These are phyloP conservation scores for Geranomyces michiganensis DNA, from an alignment of 192 early-diverging fungal species.

Conservation along the genomic window DNA sequence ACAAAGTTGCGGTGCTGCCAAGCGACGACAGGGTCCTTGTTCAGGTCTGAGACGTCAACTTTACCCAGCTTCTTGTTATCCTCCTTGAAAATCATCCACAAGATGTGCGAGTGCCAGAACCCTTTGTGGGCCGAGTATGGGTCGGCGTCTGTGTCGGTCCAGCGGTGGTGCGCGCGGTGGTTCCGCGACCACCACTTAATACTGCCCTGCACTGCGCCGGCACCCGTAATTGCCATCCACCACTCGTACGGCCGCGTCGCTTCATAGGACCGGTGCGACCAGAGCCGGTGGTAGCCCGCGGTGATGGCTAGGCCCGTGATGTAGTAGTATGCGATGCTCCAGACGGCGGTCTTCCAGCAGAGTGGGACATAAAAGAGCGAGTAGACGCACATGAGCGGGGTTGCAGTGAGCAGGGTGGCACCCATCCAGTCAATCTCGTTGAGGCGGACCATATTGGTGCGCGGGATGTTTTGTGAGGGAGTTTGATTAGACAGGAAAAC, in stretches of 20 bases:
- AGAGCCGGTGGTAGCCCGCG: conserved; percentile 69
- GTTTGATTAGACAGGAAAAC: no score
- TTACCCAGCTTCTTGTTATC: conserved; percentile 33
- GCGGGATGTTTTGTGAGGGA: not conserved
- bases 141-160: conserved; percentile 58
- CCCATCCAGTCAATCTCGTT: conserved; percentile 47
- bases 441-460: conserved; percentile 21
- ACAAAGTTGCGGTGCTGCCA: conserved; percentile 56
- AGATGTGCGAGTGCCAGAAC: conserved; percentile 54
- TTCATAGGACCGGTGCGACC: conserved; percentile 57
- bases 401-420: conserved; percentile 35
- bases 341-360: conserved; percentile 69
- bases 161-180: conserved; percentile 58
- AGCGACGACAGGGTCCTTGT: conserved; percentile 48
- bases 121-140: conserved; percentile 56
- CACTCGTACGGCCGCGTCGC: conserved; percentile 42
- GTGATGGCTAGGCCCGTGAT: conserved; percentile 76
- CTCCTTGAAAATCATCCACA: conserved; percentile 54
- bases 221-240: conserved; percentile 42
- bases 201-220: conserved; percentile 53
- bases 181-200: conserved; percentile 58
- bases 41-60: conserved; percentile 51
- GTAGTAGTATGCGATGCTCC: conserved; percentile 72
- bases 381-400: conserved; percentile 82
- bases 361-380: conserved; percentile 74